phyloP scores from a whole-genome alignment of 2,329 filamentous ascomycete species.

The Lasiodiplodia theobromae region DNA sequence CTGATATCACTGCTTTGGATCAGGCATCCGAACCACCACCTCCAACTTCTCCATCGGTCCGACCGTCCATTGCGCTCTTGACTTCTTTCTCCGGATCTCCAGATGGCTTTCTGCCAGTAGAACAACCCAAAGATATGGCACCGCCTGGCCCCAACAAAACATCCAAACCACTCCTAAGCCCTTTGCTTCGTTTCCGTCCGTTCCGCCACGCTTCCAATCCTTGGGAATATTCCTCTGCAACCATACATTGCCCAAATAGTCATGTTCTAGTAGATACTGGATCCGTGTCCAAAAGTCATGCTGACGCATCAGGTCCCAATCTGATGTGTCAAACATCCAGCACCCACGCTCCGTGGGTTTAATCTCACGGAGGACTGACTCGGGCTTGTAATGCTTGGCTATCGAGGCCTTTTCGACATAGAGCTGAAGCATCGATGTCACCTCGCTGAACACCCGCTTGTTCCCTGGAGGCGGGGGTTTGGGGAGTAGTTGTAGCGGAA shows the following conservation, averaged over 20 bases:
- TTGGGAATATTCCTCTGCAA: constrained; percentile 19
- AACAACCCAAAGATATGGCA: constrained; percentile 69
- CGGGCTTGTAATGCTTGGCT: constrained; percentile 30
- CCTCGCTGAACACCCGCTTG: constrained; percentile 18
- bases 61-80: constrained; percentile 16
- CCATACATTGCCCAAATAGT: constrained; percentile 67
- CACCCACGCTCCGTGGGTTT: constrained; percentile 71
- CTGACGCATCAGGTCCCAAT: constrained; percentile 61
- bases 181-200: constrained; percentile 26
- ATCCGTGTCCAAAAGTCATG: constrained; percentile 69
- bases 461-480: constrained; percentile 34
- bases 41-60: constrained; percentile 56
- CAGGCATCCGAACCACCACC: constrained; percentile 60
- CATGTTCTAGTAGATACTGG: constrained; percentile 64
- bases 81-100: constrained; percentile 17
- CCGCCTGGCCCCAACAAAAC: constrained; percentile 80
- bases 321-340: constrained; percentile 70
- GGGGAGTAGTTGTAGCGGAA: constrained; percentile 39
- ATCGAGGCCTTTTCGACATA: constrained; percentile 29
- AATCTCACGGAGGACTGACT: constrained; percentile 31
- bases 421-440: constrained; percentile 9
- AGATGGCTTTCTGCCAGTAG: constrained; percentile 20
- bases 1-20: background rate
- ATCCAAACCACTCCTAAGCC: constrained; percentile 61
- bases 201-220: constrained; percentile 54